Evolutionary conservation across 257 asterid genomes (phyloP), one percentile per base, ranked within the genome.

Genomic region (Sherardia arvensis): DNA sequence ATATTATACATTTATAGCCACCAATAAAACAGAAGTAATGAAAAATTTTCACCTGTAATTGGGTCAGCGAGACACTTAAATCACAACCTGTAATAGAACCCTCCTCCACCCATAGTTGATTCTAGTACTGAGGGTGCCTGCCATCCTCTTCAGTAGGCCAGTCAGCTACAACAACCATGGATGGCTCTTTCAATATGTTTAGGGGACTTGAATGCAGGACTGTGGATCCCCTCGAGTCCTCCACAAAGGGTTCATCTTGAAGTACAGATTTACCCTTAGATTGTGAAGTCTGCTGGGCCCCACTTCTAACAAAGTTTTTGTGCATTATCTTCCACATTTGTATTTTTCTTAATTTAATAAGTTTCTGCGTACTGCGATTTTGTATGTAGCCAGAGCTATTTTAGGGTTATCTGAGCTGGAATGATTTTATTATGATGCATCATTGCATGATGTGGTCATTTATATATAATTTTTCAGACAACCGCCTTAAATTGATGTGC

Each of bases 81-180:
- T 89, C 96, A 68, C 84, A 72, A 73, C 88, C 88, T 59, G 85
- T 85, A 40, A 92, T 55, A 79, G 89, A 85, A 71, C 96, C 96
- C 74, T 58, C 84, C 55, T 96, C 99, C 65, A 70, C 77, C 95
- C 95, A 92, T 77, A 76, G 66, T 61, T 80, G 77, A 73, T 85
- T 77, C 63, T 71, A 69, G 77, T 56, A 63, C 65, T 68, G 59
- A 28, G 77, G 72, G 71, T 34, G 66, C 54, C 40, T 74, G 64
- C 53, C 62, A 62, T 65, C 77, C 64, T 79, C 67, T 59, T 71
- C 66, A 29, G 78, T 62, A 58, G 85, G 84, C 58, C 78, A 73
- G 71, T 89, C 95, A 63, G 73, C 83, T 34, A 68, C 78, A 51
- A 92, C 40, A 59, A 33, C 72, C 78, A 75, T 80, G 72, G 67